Base-by-base conservation (phyloP, 805 yeast genomes). In the Ogataea sp. region DNA sequence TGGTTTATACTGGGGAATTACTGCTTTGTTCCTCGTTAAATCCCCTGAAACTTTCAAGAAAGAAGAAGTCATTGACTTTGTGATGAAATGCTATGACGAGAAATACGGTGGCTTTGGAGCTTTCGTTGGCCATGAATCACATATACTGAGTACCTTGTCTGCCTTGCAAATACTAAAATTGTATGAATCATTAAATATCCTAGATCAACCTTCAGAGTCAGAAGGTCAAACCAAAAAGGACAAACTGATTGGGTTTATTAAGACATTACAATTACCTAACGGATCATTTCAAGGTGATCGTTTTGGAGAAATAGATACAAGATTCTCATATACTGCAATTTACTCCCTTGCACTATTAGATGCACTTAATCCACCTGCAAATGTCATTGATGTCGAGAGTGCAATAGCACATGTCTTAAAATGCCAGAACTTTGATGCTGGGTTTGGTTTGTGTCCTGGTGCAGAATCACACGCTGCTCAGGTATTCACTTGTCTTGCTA, bases 401-500 rank as follows among this genome's bases (percentile, higher is more conserved):
- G 87, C 96, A 0, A 79, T 76, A 1, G 64, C 63, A 1, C 90
- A 78, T 60, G 73, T 90, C 2, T 48, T 71, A 38, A 53, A 55
- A 28, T 93, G 98, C 59, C 80, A 73, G 45, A 93, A 93, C 58
- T 90, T 87, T 55, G 98, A 93, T 56, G 99, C 98, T 3, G 96
- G 95, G 0, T 93, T 83, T 67, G 98, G 98, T 0, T 67, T 85
- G 61, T 77, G 78, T 8, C 97, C 98, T 0, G 96, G 96, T 1
- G 90, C 95, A 0, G 99, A 93, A 58, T 79, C 90, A 34, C 99
- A 93, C 59, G 81, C 95, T 1, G 97, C 96, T 0, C 95, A 85
- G 58, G 83, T 80, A 0, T 88, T 87, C 51, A 85, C 94, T 0
- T 88, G 95, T 45, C 56, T 93, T 1, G 97, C 83, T 1, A 71